Evolutionary conservation across 1,284 basidiomycete species (phyloP), one percentile per base, ranked within the genome.

Genomic region (Naganishia cerealis): DNA sequence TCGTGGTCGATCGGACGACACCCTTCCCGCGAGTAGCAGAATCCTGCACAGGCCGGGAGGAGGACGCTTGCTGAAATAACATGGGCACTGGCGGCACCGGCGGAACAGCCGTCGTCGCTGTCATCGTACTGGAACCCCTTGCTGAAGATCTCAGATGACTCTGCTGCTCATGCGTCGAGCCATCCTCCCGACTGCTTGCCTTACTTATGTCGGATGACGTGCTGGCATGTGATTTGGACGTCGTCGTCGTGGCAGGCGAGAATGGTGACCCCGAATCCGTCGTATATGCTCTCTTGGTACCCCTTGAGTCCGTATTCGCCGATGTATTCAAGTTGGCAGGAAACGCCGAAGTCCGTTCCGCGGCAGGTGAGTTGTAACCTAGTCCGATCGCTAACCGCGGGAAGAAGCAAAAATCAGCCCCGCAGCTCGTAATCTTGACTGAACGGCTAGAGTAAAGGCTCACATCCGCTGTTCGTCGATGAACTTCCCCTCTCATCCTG

Each of bases 61-160:
- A 75, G 43, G 73, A 66, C 75, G 78, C 75, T 7, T 91, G 88
- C 71, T 88, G 87, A 80, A 88, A 94, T 73, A 93, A 91, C 81
- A 96, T 97, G 43, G 95, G 95, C 24, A 99, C 82, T 53, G 96
- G 95, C 40, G 95, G 95, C 1, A 99, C 96, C 26, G 95, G 95
- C 0, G 96, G 95, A 7, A 97, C 93, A 68, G 81, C 74, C 70
- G 82, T 70, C 50, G 73, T 71, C 10, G 65, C 80, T 10, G 46
- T 50, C n/a, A 50, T 50, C n/a, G 46, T 33, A 33, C 29, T 33
- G 29, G 29, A 6, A 52, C 26, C 21, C 21, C 50, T 15, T 21
- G 50, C 13, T 52, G 1, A 2, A 15, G 50, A 52, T 18, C 26
- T 8, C 50, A 12, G 6, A 24, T 52, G 29, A 33, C 29, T 6